Conservation (phyloP, 179 eudicot species). For the Monotropa hypopitys region DNA sequence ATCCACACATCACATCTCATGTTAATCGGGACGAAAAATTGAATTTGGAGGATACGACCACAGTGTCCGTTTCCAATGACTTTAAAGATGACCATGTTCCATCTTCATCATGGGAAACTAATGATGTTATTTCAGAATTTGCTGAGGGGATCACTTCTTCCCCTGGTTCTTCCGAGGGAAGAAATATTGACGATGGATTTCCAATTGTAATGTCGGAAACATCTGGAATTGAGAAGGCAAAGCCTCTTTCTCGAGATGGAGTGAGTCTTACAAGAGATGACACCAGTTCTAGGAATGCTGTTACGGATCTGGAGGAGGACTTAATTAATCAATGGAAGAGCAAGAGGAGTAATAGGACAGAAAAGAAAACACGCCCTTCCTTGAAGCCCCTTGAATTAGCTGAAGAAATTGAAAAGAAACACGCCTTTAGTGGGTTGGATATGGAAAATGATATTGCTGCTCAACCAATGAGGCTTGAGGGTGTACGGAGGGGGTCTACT, state of each 20-base stretch:
- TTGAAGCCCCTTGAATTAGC: constrained; percentile 61
- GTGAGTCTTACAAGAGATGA: constrained; percentile 10
- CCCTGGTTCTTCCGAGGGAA: constrained; percentile 8
- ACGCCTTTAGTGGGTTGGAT: constrained; percentile 62
- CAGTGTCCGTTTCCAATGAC: neutral
- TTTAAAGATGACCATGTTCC: neutral
- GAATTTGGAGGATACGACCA: neutral
- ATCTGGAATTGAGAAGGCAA: constrained; percentile 14
- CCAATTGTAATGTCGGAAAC: constrained; percentile 10
- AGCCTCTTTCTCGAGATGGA: constrained; percentile 13
- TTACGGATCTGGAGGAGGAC: constrained; percentile 32
- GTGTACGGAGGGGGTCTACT: constrained; percentile 59
- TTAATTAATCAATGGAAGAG: constrained; percentile 26
- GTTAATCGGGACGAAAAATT: neutral
- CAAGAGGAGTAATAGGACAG: constrained; percentile 23
- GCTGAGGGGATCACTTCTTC: neutral
- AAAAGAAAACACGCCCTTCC: constrained; percentile 23
- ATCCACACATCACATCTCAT: neutral
- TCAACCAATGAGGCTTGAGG: constrained; percentile 98
- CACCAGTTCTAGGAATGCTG: constrained; percentile 19
- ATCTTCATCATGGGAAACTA: constrained; percentile 2
- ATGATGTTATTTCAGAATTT: constrained; percentile 3
- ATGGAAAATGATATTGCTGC: constrained; percentile 84
- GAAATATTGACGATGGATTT: constrained; percentile 16
- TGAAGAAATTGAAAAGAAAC: constrained; percentile 75